phyloP scores from a whole-genome alignment of 2,329 filamentous ascomycete genomes.

The Ophiocordyceps camponoti-rufipedis region DNA sequence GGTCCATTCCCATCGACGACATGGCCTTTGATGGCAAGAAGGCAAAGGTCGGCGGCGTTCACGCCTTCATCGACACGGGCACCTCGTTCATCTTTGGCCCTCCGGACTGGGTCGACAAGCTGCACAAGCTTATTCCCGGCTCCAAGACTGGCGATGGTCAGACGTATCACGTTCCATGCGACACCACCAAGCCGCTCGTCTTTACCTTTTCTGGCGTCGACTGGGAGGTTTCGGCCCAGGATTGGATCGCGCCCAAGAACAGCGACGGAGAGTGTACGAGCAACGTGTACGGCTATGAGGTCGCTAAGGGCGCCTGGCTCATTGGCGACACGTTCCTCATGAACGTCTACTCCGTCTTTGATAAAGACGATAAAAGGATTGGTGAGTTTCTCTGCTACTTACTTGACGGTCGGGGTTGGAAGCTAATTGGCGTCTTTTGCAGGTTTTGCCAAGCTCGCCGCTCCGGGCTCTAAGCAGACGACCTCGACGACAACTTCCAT shows the following conservation, averaged over 20 bases:
- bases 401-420: neutral
- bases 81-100: conserved; percentile 67
- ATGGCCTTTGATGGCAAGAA: conserved; percentile 41
- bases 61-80: conserved; percentile 67
- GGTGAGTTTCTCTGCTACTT: conserved; percentile 22
- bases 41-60: conserved; percentile 33
- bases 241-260: conserved; percentile 43
- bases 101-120: conserved; percentile 39
- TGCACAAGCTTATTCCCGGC: conserved; percentile 52
- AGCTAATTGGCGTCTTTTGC: neutral
- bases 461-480: neutral
- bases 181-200: conserved; percentile 38
- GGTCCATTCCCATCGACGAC: conserved; percentile 56
- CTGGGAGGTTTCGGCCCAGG: conserved; percentile 48
- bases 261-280: conserved; percentile 39
- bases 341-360: conserved; percentile 78
- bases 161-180: conserved; percentile 57
- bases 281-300: conserved; percentile 56
- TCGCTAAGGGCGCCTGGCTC: conserved; percentile 54
- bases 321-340: conserved; percentile 74
- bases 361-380: conserved; percentile 48
- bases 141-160: conserved; percentile 34
- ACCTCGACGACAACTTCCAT: neutral
- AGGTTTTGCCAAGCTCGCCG: conserved; percentile 4
- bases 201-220: conserved; percentile 50